Percentiles rank a stretch among this genome's conserved stretches.
Conservation (phyloP, 108 stramenopile species). For the Cyclotella baltica region DNA sequence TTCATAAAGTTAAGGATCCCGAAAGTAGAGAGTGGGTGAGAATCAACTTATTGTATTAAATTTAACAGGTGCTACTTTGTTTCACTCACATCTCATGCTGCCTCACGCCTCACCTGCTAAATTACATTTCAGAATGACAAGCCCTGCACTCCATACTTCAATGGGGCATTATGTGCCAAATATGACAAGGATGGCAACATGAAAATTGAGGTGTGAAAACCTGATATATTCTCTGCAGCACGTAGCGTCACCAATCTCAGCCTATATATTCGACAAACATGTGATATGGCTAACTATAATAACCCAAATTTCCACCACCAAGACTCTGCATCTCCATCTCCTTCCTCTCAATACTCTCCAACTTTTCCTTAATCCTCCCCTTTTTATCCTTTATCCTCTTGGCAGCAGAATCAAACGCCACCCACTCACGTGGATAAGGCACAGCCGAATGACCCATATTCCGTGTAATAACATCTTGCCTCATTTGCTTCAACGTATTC, state of each 20-base stretch:
- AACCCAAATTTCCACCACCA: conserved; percentile 55
- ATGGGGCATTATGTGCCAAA: conserved; percentile 61
- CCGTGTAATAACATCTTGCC: conserved; percentile 71
- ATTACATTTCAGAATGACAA: conserved; percentile 10
- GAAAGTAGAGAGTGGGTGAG: conserved; percentile 62
- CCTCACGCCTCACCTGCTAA: not conserved
- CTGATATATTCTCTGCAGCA: not conserved
- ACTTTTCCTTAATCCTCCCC: conserved; percentile 49
- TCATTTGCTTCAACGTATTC: conserved; percentile 59
- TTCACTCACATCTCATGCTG: not conserved
- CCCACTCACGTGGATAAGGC: conserved; percentile 76
- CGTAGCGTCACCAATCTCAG: too few relatives aligned
- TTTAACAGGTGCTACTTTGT: not conserved
- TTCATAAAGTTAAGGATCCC: conserved; percentile 51
- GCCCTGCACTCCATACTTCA: conserved; percentile 33
- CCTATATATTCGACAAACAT: not conserved
- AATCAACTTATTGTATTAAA: conserved; percentile 4
- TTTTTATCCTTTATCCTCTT: conserved; percentile 61
- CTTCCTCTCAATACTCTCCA: conserved; percentile 53
- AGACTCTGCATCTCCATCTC: conserved; percentile 75
- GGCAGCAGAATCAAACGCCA: conserved; percentile 72
- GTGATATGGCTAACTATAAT: conserved; percentile 36
- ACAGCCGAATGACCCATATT: conserved; percentile 80
- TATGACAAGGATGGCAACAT: conserved; percentile 59
- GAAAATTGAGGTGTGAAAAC: conserved; percentile 43